A percentile compares a stretch with the other conserved stretches of the same genome.
Evolutionary conservation across 768 basidiomycete genomes (phyloP).

Genomic region (Boletellus ananiceps): DNA sequence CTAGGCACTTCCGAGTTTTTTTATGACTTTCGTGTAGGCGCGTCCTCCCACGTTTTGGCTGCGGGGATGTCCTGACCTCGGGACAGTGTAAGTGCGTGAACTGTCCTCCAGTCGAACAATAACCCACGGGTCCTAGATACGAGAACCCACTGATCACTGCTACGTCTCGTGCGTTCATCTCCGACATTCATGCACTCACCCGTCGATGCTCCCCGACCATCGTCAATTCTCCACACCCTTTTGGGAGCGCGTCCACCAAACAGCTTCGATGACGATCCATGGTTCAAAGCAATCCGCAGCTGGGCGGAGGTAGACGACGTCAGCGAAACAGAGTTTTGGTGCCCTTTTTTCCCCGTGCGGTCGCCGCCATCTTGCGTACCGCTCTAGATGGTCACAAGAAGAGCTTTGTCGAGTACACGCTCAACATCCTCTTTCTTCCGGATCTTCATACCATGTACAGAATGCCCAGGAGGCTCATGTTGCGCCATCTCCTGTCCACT

Average conservation of each 20-base stretch:
- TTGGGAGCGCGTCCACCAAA: constrained; percentile 37
- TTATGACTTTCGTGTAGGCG: constrained; percentile 70
- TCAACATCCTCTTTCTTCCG: constrained; percentile 72
- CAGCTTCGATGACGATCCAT: constrained; percentile 32
- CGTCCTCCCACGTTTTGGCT: constrained; percentile 25
- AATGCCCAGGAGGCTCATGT: constrained; percentile 39
- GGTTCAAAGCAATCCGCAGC: constrained; percentile 61
- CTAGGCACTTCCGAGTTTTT: constrained; percentile 53
- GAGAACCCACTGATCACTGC: constrained; percentile 79
- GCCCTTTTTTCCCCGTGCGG: constrained; percentile 18
- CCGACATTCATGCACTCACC: constrained; percentile 64
- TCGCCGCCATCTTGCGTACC: neutral
- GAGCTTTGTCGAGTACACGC: constrained; percentile 73
- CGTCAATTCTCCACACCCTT: constrained; percentile 53
- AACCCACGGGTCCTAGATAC: constrained; percentile 42
- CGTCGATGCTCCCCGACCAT: constrained; percentile 68
- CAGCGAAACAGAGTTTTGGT: constrained; percentile 78
- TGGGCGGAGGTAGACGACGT: constrained; percentile 77
- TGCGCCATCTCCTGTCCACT: constrained; percentile 29
- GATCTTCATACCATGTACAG: constrained; percentile 51
- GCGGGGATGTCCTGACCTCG: constrained; percentile 7
- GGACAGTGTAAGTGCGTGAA: constrained; percentile 26
- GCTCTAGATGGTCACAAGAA: constrained; percentile 66
- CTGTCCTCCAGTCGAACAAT: constrained; percentile 2
- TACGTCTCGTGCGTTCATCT: constrained; percentile 65